Evolutionary conservation across 2,329 filamentous ascomycete species (phyloP), one percentile per base, ranked within the genome.

Genomic region (Apiospora aurea): DNA sequence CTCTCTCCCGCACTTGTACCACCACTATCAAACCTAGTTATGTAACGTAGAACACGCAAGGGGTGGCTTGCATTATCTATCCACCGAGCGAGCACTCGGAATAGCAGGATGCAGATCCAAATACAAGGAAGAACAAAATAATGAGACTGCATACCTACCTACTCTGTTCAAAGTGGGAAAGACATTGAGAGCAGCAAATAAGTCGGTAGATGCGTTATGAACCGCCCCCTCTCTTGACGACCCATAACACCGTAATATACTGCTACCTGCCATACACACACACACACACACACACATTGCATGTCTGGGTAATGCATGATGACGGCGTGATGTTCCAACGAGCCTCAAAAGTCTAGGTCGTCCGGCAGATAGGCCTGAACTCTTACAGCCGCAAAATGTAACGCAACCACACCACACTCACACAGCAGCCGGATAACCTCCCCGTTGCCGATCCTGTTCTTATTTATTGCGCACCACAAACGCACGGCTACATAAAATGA

Each of bases 1-100:
- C 53, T 29, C 53, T 29, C 21, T 64, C 57, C 29, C 57, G 21
- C 34, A 64, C 3, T 41, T 41, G 21, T n/a, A 64, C 57, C 34
- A 64, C 57, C 41, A 64, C 57, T 64, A 64, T 41, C n/a, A 24
- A 64, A 64, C 57, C 34, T 64, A 64, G 29, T 64, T 64, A 64
- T 64, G 57, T 64, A 64, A 64, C 34, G 38, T 41, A 64, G 24
- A 57, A 41, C 57, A 64, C 57, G 38, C 10, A 64, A 41, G 18
- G 57, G 18, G 57, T 14, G 57, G 57, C 57, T 64, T 64, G 57
- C 34, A 64, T 41, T 41, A 64, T 41, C 57, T 41, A 64, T 41
- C 57, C 34, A 41, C 34, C 29, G 18, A 29, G 16, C 29, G 18
- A 29, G 16, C 14, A n/a, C 57, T 64, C 21, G 29, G 57, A 41